Percentiles rank a stretch among this genome's conserved stretches.
Evolutionary conservation across 148 eudicot genomes (phyloP).

Genomic region (Euryodendron excelsum): DNA sequence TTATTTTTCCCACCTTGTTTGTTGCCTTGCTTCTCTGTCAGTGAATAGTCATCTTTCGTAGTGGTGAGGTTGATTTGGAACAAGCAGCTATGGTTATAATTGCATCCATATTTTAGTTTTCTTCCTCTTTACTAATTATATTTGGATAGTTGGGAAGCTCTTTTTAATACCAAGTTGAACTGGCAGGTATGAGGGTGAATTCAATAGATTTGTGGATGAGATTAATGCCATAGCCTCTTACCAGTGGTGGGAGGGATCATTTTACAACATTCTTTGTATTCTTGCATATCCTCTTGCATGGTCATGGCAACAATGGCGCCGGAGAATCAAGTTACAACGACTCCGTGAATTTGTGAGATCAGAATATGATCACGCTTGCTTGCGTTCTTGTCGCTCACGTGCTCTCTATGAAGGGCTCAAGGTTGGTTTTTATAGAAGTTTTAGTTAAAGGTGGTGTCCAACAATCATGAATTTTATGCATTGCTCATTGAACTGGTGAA

Average conservation of each 20-base stretch:
- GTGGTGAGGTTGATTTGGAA: not conserved
- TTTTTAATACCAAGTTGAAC: constrained; percentile 8
- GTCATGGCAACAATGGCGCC: constrained; percentile 98
- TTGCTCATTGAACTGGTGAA: too few species aligned
- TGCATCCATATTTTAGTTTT: not conserved
- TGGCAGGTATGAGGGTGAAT: constrained; percentile 92
- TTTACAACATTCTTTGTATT: constrained; percentile 72
- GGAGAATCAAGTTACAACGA: constrained; percentile 78
- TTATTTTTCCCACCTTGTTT: constrained; percentile 1
- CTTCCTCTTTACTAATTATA: not conserved
- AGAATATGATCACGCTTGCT: constrained; percentile 97
- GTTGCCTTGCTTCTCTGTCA: too few species aligned
- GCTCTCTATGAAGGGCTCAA: constrained; percentile 97
- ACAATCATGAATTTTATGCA: not conserved
- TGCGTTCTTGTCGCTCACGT: constrained; percentile 98
- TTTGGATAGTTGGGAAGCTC: not conserved
- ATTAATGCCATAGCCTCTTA: constrained; percentile 77
- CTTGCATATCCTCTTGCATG: constrained; percentile 89
- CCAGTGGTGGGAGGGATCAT: constrained; percentile 99
- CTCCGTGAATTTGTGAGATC: constrained; percentile 96
- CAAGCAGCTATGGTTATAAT: not conserved
- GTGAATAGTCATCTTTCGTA: too few species aligned
- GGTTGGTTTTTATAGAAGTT: constrained; percentile 39
- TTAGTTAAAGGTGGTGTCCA: not conserved
- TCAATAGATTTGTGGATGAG: constrained; percentile 89